Conservation (phyloP, 176 grass and related monocot genomes). For the Carex littledalei region DNA sequence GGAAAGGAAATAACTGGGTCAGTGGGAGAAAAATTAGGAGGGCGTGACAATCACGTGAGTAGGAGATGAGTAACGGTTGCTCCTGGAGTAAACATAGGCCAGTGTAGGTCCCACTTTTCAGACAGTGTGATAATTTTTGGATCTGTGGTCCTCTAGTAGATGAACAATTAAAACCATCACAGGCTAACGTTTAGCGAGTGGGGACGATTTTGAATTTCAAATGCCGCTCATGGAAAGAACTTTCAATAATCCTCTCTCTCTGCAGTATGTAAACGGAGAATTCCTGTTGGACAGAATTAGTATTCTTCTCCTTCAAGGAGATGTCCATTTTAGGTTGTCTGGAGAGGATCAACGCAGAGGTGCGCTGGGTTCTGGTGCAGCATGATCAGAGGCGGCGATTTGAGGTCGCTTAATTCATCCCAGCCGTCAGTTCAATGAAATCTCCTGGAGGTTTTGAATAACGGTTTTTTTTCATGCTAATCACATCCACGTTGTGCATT, state of each 20-base stretch:
- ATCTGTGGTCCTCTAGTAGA: neutral
- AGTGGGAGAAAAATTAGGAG: neutral
- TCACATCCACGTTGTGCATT: no score
- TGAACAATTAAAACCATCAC: neutral
- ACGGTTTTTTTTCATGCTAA: no score
- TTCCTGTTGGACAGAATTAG: neutral
- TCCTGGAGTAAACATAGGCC: neutral
- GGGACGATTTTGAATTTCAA: constrained; percentile 22
- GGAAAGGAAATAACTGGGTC: neutral
- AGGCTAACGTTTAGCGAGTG: neutral
- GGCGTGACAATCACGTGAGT: neutral
- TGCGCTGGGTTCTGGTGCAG: neutral
- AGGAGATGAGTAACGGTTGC: neutral
- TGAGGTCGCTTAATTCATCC: neutral
- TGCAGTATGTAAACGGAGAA: neutral
- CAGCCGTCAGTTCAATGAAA: neutral
- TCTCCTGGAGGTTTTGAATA: neutral
- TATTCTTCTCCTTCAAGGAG: neutral
- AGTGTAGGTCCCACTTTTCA: neutral
- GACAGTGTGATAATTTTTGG: no score
- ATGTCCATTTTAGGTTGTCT: neutral
- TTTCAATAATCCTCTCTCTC: neutral
- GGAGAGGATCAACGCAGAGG: neutral
- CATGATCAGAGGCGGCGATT: neutral
- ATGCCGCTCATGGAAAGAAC: neutral